Percentiles rank a stretch among this genome's conserved stretches.
Evolutionary conservation across 331 rosid species (phyloP).

Genomic region (Dryas integrifolia): DNA sequence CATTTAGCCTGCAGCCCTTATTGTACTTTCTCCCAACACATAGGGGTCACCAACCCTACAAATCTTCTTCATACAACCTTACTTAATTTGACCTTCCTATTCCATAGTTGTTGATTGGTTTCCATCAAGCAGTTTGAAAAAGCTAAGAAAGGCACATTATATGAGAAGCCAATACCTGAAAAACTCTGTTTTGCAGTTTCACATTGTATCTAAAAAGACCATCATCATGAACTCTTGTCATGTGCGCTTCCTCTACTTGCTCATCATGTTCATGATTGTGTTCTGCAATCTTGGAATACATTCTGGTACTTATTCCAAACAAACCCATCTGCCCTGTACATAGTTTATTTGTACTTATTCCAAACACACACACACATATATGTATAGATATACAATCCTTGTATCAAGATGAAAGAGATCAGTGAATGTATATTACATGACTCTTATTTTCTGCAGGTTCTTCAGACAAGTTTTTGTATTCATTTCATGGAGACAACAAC

Average conservation of each 20-base stretch:
- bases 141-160: no score
- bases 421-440: no score
- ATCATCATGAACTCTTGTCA: constrained; percentile 30
- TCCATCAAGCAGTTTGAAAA: not conserved
- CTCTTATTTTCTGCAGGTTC: constrained; percentile 26
- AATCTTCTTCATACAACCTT: not conserved
- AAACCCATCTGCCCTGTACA: no score
- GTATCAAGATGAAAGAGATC: no score
- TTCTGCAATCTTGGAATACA: constrained; percentile 32
- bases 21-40: constrained; percentile 13
- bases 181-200: not conserved
- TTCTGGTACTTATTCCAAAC: constrained; percentile 33
- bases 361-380: no score
- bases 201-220: constrained; percentile 24
- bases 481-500: constrained; percentile 30
- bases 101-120: not conserved
- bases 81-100: not conserved
- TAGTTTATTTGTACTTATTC: no score
- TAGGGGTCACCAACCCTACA: constrained; percentile 35
- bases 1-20: not conserved
- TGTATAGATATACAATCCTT: no score
- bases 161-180: not conserved
- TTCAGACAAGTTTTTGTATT: constrained; percentile 26
- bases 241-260: constrained; percentile 35
- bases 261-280: constrained; percentile 19